Conservation (phyloP, 306 rosid genomes). For the Prunus dulcis region DNA sequence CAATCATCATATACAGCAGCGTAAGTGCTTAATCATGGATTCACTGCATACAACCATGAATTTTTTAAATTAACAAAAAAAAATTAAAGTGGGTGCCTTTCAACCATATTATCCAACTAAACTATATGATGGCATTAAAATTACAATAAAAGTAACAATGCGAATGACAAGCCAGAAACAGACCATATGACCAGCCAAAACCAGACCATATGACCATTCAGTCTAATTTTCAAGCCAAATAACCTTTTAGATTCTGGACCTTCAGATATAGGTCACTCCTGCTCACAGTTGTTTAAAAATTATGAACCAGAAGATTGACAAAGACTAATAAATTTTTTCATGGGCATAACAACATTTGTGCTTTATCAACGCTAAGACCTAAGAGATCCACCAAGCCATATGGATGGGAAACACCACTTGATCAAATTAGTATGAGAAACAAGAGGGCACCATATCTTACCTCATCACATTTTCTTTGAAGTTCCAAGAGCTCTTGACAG, state of each 20-base stretch:
- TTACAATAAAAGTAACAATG: neutral
- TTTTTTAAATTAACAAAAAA: neutral
- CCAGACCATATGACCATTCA: neutral
- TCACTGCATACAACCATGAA: neutral
- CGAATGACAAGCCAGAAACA: no score
- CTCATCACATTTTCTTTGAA: slow-evolving; percentile 84
- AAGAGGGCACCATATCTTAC: slow-evolving; percentile 30
- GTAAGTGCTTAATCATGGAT: neutral
- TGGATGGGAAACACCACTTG: neutral
- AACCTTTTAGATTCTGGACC: neutral
- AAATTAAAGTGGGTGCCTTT: neutral
- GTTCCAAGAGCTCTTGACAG: slow-evolving; percentile 93
- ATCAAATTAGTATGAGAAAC: neutral
- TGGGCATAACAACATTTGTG: neutral
- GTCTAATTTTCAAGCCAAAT: neutral
- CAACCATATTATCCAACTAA: neutral
- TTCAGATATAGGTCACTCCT: neutral
- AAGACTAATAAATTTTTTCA: neutral
- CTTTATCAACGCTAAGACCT: neutral
- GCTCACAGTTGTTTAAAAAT: neutral
- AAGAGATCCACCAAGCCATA: neutral
- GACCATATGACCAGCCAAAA: neutral
- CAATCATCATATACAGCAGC: neutral
- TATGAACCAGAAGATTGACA: neutral
- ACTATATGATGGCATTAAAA: neutral